Evolutionary conservation across 768 basidiomycete genomes (phyloP).

Genomic region (Boletus pseudo-olivaceus): DNA sequence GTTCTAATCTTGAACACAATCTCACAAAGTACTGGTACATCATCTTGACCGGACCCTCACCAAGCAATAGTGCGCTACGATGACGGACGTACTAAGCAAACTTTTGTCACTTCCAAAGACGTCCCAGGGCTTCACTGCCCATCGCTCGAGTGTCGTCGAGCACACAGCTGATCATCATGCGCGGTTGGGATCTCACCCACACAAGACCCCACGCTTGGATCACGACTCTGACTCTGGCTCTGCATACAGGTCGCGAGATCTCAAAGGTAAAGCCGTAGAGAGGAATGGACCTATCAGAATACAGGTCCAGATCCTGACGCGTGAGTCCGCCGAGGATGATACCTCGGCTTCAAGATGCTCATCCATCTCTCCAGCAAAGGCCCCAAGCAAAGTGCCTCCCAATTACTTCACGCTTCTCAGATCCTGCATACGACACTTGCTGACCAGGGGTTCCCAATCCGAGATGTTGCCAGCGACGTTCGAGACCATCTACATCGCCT

Average conservation of each 20-base stretch:
- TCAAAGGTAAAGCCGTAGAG: constrained; percentile 23
- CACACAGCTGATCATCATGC: constrained; percentile 28
- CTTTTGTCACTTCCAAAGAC: constrained; percentile 49
- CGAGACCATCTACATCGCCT: constrained; percentile 55
- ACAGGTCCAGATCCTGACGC: constrained; percentile 41
- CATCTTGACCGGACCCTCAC: neutral
- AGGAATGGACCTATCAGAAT: constrained; percentile 44
- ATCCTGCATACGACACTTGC: constrained; percentile 38
- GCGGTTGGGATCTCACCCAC: constrained; percentile 56
- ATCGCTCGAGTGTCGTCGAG: constrained; percentile 38
- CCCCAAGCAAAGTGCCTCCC: constrained; percentile 4
- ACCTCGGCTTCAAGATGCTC: neutral
- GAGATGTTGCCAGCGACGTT: constrained; percentile 46
- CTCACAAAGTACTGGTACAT: neutral
- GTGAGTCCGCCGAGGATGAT: constrained; percentile 24
- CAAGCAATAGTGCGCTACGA: constrained; percentile 5
- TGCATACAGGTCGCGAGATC: constrained; percentile 51
- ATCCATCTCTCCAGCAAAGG: constrained; percentile 7
- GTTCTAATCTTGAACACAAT: neutral
- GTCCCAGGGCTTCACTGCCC: constrained; percentile 47
- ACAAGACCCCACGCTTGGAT: constrained; percentile 65
- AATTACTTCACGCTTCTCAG: constrained; percentile 30
- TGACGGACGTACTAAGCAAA: constrained; percentile 36
- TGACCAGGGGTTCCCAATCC: constrained; percentile 34
- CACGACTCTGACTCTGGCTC: constrained; percentile 66